phyloP scores from a whole-genome alignment of 257 asterid genomes.

The Penstemon newberryi region DNA sequence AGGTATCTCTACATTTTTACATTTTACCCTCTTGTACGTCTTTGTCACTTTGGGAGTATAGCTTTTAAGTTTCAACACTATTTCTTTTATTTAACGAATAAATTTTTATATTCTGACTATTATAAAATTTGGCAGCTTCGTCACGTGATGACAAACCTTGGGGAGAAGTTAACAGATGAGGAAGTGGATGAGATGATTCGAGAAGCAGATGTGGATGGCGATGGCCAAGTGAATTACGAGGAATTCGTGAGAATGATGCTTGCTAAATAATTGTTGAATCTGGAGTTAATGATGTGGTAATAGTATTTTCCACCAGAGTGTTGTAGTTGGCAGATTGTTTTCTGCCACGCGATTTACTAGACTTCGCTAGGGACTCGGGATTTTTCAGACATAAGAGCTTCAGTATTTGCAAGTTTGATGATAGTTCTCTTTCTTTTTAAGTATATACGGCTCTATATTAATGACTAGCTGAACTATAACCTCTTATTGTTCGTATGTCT shows the following conservation, averaged over 20 bases:
- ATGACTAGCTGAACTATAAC: neutral
- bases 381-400: neutral
- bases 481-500: neutral
- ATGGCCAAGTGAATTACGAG: conserved; percentile 56
- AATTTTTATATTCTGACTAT: neutral
- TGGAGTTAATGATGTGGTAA: conserved; percentile 19
- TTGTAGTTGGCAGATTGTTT: conserved; percentile 1
- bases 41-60: neutral
- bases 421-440: too few relatives aligned
- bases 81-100: neutral
- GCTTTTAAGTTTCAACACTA: neutral
- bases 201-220: conserved; percentile 61
- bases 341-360: neutral
- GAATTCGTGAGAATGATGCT: conserved; percentile 64
- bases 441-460: too few relatives aligned
- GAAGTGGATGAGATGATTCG: conserved; percentile 60
- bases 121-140: conserved; percentile 41
- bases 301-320: neutral
- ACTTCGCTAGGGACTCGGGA: neutral
- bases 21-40: neutral
- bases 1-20: conserved; percentile 35
- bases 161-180: conserved; percentile 62
- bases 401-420: neutral
- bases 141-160: conserved; percentile 59
- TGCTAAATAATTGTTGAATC: conserved; percentile 35